Base-by-base conservation (phyloP, 2,329 filamentous ascomycete genomes). In the Paracoccidioides brasiliensis region DNA sequence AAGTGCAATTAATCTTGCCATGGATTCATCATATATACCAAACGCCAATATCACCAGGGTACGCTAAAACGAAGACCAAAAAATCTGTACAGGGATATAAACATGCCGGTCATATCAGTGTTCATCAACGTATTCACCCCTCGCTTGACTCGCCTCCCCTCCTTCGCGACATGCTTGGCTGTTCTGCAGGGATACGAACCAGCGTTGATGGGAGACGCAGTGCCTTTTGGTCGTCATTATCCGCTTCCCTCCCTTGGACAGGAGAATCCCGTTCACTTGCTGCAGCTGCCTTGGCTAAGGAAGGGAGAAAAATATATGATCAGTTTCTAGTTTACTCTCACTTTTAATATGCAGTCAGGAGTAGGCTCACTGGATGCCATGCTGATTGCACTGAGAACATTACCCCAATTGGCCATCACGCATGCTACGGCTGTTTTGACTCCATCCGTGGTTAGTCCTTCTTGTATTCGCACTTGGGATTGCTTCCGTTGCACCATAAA, bases 191-290 rank as follows among this genome's bases (percentile, higher is more conserved):
- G 57, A 75, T 73, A 56, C 72, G 69, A 57, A 75, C 72, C 56
- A 75, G 61, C 8, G 71, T 72, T 50, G 71, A 67, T 53, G 72
- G 72, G 35, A 74, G 61, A 28, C 59, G 59, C 3, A n/a, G 35
- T 49, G 61, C 53, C 32, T 94, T 64, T 90, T 90, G 75, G 80
- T 87, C 78, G 76, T 86, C 62, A 79, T 91, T 65, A 83, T 91
- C 54, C 5, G 58, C 53, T 14, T 52, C 50, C 32, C 51, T 59
- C 14, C 30, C 55, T 48, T 49, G 60, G 22, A 54, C 57, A 57
- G 57, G 60, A 55, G 9, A 57, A 55, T 55, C 33, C 52, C 58
- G 44, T 15, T 57, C 57, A 41, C 62, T 57, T n/a, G 66, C 54
- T 45, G 49, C 56, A 55, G 62, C 58, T 52, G 64, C 61, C 60